Conservation (phyloP, 768 basidiomycete species). For the Podaxis rugospora region DNA sequence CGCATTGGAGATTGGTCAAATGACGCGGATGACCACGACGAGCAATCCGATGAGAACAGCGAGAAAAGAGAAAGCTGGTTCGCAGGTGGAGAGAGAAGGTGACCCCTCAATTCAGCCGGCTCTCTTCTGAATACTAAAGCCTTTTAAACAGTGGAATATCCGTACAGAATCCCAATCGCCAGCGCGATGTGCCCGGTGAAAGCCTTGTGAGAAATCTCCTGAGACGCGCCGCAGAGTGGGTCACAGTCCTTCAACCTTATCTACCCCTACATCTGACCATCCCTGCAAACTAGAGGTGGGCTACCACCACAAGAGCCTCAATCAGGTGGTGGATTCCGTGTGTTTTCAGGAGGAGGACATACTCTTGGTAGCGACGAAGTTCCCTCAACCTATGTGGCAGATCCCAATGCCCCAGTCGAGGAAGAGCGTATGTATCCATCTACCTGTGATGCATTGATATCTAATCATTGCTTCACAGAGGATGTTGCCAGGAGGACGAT, state of each 20-base stretch:
- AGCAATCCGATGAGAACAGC: conserved; percentile 43
- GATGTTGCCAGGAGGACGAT: conserved; percentile 72
- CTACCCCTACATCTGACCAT: neutral
- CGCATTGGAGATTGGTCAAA: conserved; percentile 48
- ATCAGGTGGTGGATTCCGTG: conserved; percentile 12
- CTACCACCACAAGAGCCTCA: conserved; percentile 16
- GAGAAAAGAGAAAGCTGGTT: conserved; percentile 70
- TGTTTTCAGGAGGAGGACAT: conserved; percentile 74
- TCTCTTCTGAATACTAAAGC: neutral
- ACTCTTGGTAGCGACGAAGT: conserved; percentile 90
- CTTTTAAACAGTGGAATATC: conserved; percentile 67
- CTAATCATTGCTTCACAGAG: conserved; percentile 22
- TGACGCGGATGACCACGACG: conserved; percentile 45
- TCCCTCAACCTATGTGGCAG: conserved; percentile 71
- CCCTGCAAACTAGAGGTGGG: conserved; percentile 17
- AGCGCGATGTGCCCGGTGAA: conserved; percentile 44
- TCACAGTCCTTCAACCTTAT: conserved; percentile 8
- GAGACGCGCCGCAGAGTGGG: conserved; percentile 77
- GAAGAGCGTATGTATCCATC: conserved; percentile 21
- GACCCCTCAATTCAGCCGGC: neutral
- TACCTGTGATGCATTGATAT: neutral
- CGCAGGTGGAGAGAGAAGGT: conserved; percentile 96
- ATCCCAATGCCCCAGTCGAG: conserved; percentile 45
- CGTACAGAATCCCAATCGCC: conserved; percentile 76
- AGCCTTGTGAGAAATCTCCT: conserved; percentile 68